Evolutionary conservation across 495 filamentous ascomycete species (phyloP).

Genomic region (Neurospora sp.): DNA sequence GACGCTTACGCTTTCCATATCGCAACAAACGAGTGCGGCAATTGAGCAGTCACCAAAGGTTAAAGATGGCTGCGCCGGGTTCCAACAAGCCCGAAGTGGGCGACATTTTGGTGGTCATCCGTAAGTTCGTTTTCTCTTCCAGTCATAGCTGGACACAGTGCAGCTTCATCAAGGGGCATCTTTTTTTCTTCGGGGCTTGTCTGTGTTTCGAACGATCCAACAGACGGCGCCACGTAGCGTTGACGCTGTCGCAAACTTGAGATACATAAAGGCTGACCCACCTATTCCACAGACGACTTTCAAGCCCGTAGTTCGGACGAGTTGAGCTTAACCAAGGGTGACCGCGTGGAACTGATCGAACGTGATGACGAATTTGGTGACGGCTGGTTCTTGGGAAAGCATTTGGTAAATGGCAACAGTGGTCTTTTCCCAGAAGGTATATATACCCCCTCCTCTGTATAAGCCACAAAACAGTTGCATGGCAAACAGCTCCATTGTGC

Average conservation of each 20-base stretch:
- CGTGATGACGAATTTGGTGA: slow-evolving; percentile 96
- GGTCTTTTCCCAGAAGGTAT: slow-evolving; percentile 88
- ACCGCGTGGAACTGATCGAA: slow-evolving; percentile 85
- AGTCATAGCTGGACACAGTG: not conserved
- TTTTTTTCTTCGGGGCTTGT: not conserved
- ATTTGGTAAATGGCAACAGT: slow-evolving; percentile 60
- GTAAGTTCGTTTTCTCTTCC: slow-evolving; percentile 43
- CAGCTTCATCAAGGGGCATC: not conserved
- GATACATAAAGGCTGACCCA: slow-evolving; percentile 8
- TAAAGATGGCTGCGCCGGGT: slow-evolving; percentile 36
- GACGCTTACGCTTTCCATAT: not conserved
- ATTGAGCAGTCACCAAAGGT: slow-evolving; percentile 5
- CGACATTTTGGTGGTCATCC: slow-evolving; percentile 64
- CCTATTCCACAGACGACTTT: slow-evolving; percentile 59
- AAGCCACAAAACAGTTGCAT: not conserved
- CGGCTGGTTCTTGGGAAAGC: slow-evolving; percentile 91
- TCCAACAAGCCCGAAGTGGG: slow-evolving; percentile 48
- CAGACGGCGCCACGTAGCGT: not conserved
- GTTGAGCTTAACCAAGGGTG: slow-evolving; percentile 75
- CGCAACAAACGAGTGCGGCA: slow-evolving; percentile 11
- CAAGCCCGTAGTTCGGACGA: slow-evolving; percentile 84
- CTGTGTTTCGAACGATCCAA: not conserved
- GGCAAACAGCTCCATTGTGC: not conserved
- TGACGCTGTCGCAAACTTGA: not conserved
- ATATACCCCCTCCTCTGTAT: slow-evolving; percentile 12